Evolutionary conservation across 2,329 filamentous ascomycete species (phyloP).

Genomic region (Phialophora tarda): DNA sequence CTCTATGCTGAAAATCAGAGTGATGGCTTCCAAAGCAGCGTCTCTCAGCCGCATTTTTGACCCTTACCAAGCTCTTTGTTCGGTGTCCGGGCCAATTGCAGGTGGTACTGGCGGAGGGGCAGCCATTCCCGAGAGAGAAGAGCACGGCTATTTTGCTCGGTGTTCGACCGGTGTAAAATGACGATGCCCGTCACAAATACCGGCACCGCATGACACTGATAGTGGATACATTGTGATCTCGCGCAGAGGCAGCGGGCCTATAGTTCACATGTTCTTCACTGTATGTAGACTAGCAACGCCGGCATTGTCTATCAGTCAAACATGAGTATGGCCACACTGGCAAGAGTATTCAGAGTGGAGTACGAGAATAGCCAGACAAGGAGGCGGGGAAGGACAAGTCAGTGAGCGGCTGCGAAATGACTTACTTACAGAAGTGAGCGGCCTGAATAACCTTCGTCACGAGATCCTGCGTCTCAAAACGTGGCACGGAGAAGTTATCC

Average conservation of each 20-base stretch:
- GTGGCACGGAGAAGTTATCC: not conserved
- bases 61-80: not conserved
- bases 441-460: not conserved
- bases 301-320: not conserved
- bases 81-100: not conserved
- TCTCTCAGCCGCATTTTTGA: not conserved
- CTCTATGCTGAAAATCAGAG: not conserved
- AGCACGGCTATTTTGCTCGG: not conserved
- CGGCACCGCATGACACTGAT: not conserved
- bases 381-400: not conserved
- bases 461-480: not conserved
- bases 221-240: not conserved
- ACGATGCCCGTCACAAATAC: not conserved
- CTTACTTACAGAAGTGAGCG: not conserved
- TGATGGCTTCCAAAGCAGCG: not conserved
- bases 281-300: not conserved
- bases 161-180: not conserved
- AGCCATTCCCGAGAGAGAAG: not conserved
- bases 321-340: not conserved
- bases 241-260: not conserved
- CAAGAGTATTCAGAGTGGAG: no score
- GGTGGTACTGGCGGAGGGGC: not conserved
- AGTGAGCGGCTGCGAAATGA: not conserved
- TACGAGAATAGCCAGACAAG: not conserved
- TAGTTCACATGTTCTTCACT: not conserved